These are phyloP conservation scores for Yamadazyma paraphyllophila DNA, from an alignment of 805 yeast genomes.

Conservation along the genomic window DNA sequence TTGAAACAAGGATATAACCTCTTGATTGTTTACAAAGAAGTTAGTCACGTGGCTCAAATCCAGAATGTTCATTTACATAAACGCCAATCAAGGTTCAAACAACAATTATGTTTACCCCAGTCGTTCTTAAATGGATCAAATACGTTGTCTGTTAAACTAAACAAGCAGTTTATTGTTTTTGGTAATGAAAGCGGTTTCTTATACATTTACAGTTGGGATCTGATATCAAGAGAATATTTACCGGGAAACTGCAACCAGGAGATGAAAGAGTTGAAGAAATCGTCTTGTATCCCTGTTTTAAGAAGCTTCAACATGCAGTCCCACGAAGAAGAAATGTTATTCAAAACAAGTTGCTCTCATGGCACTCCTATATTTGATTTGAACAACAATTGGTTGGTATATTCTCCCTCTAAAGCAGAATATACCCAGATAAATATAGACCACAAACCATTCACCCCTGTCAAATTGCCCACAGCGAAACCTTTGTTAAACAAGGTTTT, in stretches of 20 bases:
- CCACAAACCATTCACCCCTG: conserved; percentile 35
- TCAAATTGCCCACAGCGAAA: conserved; percentile 46
- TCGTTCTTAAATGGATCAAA: conserved; percentile 4
- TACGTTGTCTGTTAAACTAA: conserved; percentile 18
- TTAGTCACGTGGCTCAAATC: not conserved
- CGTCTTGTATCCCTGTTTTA: conserved; percentile 21
- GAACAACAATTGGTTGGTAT: conserved; percentile 49
- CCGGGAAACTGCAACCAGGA: conserved; percentile 19
- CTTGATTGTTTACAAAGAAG: conserved; percentile 7
- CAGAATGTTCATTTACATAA: not conserved
- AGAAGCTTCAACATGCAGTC: conserved; percentile 11
- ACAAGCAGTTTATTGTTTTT: conserved; percentile 19
- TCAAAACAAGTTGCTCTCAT: conserved; percentile 28
- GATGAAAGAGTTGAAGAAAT: conserved; percentile 19
- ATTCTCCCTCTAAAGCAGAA: conserved; percentile 41
- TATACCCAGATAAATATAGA: conserved; percentile 26
- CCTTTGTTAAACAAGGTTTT: conserved; percentile 49
- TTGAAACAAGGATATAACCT: conserved; percentile 9
- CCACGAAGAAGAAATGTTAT: conserved; percentile 20
- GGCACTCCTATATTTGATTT: conserved; percentile 49
- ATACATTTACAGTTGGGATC: conserved; percentile 14
- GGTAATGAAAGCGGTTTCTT: conserved; percentile 24
- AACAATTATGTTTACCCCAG: conserved; percentile 10
- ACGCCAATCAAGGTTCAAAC: not conserved
- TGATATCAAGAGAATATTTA: not conserved